A percentile compares a stretch with the other conserved stretches of the same genome.
Evolutionary conservation across 768 basidiomycete species (phyloP).

Genomic region (Hemileccinum rubropunctum): DNA sequence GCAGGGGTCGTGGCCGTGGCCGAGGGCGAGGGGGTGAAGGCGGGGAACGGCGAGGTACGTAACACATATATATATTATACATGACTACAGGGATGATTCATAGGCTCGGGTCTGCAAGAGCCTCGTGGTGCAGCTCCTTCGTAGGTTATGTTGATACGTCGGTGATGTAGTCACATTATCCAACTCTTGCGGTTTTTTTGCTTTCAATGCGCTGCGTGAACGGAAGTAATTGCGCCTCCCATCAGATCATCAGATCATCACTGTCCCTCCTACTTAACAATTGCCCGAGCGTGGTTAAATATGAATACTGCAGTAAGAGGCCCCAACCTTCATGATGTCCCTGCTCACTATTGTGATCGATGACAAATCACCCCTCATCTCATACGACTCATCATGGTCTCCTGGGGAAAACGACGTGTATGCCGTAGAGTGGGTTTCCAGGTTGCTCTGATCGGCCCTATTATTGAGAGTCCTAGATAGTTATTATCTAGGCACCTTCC

Average conservation of each 20-base stretch:
- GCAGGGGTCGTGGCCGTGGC: constrained; percentile 43
- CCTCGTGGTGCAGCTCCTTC: constrained; percentile 17
- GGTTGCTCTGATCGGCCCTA: background rate
- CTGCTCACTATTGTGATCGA: constrained; percentile 23
- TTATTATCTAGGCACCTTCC: constrained; percentile 40
- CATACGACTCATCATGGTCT: constrained; percentile 23
- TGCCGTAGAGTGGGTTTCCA: constrained; percentile 16
- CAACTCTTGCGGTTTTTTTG: background rate
- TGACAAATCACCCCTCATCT: constrained; percentile 33
- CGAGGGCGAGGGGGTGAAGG: constrained; percentile 41
- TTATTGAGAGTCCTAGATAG: constrained; percentile 13
- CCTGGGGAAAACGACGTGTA: constrained; percentile 15
- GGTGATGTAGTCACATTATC: background rate
- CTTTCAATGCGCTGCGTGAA: background rate
- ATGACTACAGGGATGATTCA: background rate
- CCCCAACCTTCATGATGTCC: constrained; percentile 16
- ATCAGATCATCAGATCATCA: background rate
- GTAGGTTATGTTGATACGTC: constrained; percentile 7
- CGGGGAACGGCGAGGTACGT: constrained; percentile 41
- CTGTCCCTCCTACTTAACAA: background rate
- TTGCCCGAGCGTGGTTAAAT: background rate
- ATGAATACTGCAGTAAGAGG: background rate
- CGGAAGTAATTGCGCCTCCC: background rate
- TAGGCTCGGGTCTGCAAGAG: constrained; percentile 24
- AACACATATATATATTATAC: background rate